Evolutionary conservation across 2,329 filamentous ascomycete species (phyloP).

Genomic region (Cladosporium cucumerinum): DNA sequence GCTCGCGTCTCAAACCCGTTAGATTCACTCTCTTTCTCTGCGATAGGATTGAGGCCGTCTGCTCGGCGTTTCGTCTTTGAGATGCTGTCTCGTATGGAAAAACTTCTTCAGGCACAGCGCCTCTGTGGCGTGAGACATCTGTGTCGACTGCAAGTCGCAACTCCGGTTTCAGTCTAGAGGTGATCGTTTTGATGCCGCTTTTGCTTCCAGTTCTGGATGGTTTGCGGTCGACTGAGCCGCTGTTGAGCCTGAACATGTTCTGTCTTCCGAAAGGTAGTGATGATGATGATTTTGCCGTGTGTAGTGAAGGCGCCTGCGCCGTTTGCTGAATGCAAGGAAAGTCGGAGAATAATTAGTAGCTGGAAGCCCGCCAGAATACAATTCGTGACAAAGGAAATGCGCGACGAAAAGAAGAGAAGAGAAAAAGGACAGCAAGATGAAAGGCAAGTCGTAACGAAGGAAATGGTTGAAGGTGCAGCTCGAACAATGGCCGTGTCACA

Average conservation of each 20-base stretch:
- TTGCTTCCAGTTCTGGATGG: constrained; percentile 6
- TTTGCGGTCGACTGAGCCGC: constrained; percentile 2
- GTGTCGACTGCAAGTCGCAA: constrained; percentile 54
- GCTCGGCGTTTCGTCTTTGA: constrained; percentile 26
- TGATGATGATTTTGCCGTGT: background rate
- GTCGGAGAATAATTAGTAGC: background rate
- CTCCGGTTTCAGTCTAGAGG: constrained; percentile 14
- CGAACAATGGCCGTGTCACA: constrained; percentile 3
- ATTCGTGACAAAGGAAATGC: constrained; percentile 1
- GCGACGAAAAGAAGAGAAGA: constrained; percentile 1
- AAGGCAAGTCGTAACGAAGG: background rate
- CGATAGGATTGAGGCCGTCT: background rate
- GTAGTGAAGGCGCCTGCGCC: constrained; percentile 11
- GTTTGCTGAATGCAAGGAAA: background rate
- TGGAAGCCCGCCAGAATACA: background rate
- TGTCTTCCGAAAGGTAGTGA: too few species aligned
- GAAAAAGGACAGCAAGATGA: background rate
- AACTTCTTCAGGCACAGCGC: constrained; percentile 46
- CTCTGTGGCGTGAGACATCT: constrained; percentile 55
- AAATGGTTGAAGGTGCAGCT: background rate
- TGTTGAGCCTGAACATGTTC: constrained; percentile 8
- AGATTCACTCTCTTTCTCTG: constrained; percentile 21
- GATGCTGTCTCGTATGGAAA: constrained; percentile 35
- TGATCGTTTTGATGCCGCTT: constrained; percentile 1
- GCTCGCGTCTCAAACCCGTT: constrained; percentile 27